Conservation (phyloP, 805 yeast species). For the Yamadazyma akitaensis region DNA sequence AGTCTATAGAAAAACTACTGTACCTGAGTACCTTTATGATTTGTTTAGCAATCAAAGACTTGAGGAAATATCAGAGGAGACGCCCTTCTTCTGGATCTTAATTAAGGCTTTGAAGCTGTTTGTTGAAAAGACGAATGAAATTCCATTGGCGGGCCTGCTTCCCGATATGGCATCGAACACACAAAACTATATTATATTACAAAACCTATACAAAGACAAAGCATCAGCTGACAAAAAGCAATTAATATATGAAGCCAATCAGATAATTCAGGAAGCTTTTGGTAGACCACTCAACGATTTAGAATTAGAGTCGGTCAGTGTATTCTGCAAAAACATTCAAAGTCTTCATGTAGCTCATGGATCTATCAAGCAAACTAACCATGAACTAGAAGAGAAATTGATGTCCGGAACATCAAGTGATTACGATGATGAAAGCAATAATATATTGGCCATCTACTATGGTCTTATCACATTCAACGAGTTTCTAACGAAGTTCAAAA, state of each 20-base stretch:
- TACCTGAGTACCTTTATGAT: slow-evolving; percentile 27
- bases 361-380: slow-evolving; percentile 14
- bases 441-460: slow-evolving; percentile 35
- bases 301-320: slow-evolving; percentile 32
- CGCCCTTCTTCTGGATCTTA: slow-evolving; percentile 58
- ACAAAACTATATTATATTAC: slow-evolving; percentile 53
- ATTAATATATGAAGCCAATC: slow-evolving; percentile 34
- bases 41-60: slow-evolving; percentile 22
- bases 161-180: slow-evolving; percentile 92
- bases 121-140: slow-evolving; percentile 31
- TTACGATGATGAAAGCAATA: slow-evolving; percentile 14
- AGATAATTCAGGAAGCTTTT: slow-evolving; percentile 23
- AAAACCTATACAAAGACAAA: slow-evolving; percentile 54
- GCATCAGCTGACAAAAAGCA: slow-evolving; percentile 46
- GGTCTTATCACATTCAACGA: slow-evolving; percentile 37
- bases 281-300: slow-evolving; percentile 19
- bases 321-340: slow-evolving; percentile 63
- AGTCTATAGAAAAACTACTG: slow-evolving; percentile 33
- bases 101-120: slow-evolving; percentile 53
- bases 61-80: slow-evolving; percentile 13
- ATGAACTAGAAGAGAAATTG: slow-evolving; percentile 2
- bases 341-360: slow-evolving; percentile 51
- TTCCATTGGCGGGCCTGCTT: slow-evolving; percentile 72
- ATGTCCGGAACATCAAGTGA: slow-evolving; percentile 11
- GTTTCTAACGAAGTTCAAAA: slow-evolving; percentile 16